These are phyloP conservation scores for Boletus rubropictus DNA, from an alignment of 768 basidiomycete genomes.

Conservation along the genomic window DNA sequence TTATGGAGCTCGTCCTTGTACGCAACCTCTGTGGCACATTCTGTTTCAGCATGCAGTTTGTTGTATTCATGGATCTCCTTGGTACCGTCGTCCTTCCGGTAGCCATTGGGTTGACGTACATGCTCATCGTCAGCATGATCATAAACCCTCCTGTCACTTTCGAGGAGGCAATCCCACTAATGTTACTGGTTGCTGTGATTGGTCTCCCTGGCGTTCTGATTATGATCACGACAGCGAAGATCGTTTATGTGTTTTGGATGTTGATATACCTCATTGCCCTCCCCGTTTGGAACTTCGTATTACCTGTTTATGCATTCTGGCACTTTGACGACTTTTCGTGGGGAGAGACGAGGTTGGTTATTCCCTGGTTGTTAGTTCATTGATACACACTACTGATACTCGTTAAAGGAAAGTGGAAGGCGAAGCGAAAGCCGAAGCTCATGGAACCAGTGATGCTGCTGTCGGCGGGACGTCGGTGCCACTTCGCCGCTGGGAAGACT, in stretches of 20 bases:
- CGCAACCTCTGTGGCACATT: constrained; percentile 97
- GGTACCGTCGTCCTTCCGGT: constrained; percentile 91
- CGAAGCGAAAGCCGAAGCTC: constrained; percentile 73
- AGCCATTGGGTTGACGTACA: constrained; percentile 87
- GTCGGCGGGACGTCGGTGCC: constrained; percentile 64
- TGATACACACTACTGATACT: constrained; percentile 8
- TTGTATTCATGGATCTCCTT: constrained; percentile 95
- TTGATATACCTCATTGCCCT: constrained; percentile 86
- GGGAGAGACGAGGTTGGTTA: constrained; percentile 89
- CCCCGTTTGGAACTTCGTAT: constrained; percentile 93
- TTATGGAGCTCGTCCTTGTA: constrained; percentile 97
- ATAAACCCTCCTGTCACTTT: constrained; percentile 78
- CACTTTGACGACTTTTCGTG: constrained; percentile 99
- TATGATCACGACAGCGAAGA: constrained; percentile 87
- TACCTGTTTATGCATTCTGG: constrained; percentile 97
- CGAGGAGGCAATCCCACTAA: constrained; percentile 88
- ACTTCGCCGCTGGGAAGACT: constrained; percentile 97
- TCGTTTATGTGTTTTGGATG: constrained; percentile 99
- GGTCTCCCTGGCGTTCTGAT: constrained; percentile 92
- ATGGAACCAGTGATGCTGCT: constrained; percentile 58
- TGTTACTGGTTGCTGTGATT: constrained; percentile 84
- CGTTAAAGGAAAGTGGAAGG: constrained; percentile 84
- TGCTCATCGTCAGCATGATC: constrained; percentile 76
- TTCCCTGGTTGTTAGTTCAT: not conserved
- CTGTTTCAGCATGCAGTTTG: constrained; percentile 99